phyloP scores from a whole-genome alignment of 2,329 filamentous ascomycete species.

The Apiospora koreana region DNA sequence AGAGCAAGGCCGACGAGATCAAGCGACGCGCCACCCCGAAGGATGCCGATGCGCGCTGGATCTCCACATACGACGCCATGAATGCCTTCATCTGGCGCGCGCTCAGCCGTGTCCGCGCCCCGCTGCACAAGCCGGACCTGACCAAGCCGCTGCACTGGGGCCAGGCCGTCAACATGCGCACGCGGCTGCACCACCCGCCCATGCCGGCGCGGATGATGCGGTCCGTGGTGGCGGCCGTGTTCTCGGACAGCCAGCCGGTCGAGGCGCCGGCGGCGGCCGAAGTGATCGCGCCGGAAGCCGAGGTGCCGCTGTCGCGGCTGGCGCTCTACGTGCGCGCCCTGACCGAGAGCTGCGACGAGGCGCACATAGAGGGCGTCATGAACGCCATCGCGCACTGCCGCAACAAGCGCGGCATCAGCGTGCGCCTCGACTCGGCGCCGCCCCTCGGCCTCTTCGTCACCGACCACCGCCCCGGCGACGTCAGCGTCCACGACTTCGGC shows the following conservation, averaged over 20 bases:
- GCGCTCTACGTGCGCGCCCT: constrained; percentile 3
- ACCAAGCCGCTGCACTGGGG: constrained; percentile 32
- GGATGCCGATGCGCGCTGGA: constrained; percentile 35
- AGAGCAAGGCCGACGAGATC: constrained; percentile 42
- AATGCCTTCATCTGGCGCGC: constrained; percentile 43
- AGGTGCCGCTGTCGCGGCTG: not conserved
- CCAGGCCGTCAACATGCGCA: constrained; percentile 41
- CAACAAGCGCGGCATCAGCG: constrained; percentile 11
- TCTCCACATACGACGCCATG: constrained; percentile 49
- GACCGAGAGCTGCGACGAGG: constrained; percentile 18
- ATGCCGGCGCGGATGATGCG: constrained; percentile 36
- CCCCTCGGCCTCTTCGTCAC: constrained; percentile 18
- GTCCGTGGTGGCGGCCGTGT: constrained; percentile 34
- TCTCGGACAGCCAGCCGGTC: constrained; percentile 18
- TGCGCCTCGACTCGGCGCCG: constrained; percentile 16
- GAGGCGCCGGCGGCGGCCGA: constrained; percentile 17
- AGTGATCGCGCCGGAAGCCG: not conserved
- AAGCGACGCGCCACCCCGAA: constrained; percentile 37
- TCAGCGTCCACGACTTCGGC: constrained; percentile 21
- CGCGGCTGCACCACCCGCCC: constrained; percentile 34
- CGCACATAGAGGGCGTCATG: not conserved
- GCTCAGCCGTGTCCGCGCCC: constrained; percentile 35
- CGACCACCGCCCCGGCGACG: constrained; percentile 21
- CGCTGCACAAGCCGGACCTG: constrained; percentile 34
- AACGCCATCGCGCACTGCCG: not conserved